phyloP scores from a whole-genome alignment of 345 rosid genomes.

The Eutrema japonicum region DNA sequence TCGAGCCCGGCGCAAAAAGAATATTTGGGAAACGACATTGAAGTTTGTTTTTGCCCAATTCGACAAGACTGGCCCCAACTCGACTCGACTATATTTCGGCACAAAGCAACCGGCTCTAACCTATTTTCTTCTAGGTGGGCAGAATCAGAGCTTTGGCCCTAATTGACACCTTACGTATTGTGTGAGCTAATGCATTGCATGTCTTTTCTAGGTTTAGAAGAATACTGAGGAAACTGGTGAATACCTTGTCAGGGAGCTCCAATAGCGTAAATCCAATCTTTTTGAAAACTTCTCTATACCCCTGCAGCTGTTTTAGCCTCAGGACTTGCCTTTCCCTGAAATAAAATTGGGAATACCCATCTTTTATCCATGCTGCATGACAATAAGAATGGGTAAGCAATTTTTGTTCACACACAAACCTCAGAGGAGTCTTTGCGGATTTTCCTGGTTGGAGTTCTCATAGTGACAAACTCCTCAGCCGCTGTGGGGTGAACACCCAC shows the following conservation, averaged over 20 bases:
- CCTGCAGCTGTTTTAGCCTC: slow-evolving; percentile 70
- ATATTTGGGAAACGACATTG: neutral
- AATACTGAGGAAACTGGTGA: slow-evolving; percentile 8
- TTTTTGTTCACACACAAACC: slow-evolving; percentile 56
- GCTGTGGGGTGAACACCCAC: slow-evolving; percentile 94
- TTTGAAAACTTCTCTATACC: slow-evolving; percentile 46
- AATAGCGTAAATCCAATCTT: slow-evolving; percentile 29
- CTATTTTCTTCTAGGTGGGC: neutral
- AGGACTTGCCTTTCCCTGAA: slow-evolving; percentile 58
- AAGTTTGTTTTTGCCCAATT: neutral
- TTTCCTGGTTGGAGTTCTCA: slow-evolving; percentile 85
- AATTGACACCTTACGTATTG: slow-evolving; percentile 15
- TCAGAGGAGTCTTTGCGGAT: slow-evolving; percentile 63
- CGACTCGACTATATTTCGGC: neutral
- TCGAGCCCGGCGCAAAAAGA: neutral
- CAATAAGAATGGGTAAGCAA: neutral
- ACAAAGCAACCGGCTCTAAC: neutral
- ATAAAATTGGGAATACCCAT: slow-evolving; percentile 10
- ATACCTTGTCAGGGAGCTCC: slow-evolving; percentile 46
- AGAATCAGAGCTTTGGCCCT: neutral
- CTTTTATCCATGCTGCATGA: slow-evolving; percentile 2
- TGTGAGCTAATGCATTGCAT: slow-evolving; percentile 19
- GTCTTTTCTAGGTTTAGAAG: slow-evolving; percentile 3
- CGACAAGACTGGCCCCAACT: neutral
- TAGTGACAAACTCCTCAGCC: slow-evolving; percentile 90